Evolutionary conservation across 768 basidiomycete genomes (phyloP).

Genomic region (Agrocybe chaxingu): DNA sequence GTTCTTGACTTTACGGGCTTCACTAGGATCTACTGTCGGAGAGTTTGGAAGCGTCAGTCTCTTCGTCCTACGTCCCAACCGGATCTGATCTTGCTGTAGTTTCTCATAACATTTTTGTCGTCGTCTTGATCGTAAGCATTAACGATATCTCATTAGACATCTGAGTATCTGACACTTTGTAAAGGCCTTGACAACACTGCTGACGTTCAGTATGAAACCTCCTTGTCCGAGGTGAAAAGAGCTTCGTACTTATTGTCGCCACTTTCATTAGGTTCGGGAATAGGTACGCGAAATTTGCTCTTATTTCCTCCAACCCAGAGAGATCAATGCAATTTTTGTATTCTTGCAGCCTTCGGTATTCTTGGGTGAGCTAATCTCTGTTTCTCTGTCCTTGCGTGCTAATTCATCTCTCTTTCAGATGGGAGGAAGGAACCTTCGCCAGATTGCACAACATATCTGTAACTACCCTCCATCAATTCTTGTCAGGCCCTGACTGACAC

Average conservation of each 20-base stretch:
- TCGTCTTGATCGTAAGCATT: too few species aligned
- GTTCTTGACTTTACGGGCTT: background rate
- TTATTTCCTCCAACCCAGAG: too few species aligned
- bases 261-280: background rate
- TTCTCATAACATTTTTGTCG: too few species aligned
- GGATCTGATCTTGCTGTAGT: too few species aligned
- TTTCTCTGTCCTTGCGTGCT: background rate
- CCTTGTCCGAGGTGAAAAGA: background rate
- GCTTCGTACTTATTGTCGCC: background rate
- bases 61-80: background rate
- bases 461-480: background rate
- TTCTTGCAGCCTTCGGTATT: too few species aligned
- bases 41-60: slow-evolving; percentile 24
- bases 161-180: background rate
- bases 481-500: too few species aligned
- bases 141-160: too few species aligned
- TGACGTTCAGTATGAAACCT: background rate
- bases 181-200: background rate
- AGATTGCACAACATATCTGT: slow-evolving; percentile 26
- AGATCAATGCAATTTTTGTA: too few species aligned
- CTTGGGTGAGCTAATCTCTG: too few species aligned
- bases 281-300: background rate
- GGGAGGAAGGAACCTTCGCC: slow-evolving; percentile 20
- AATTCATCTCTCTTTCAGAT: slow-evolving; percentile 11
- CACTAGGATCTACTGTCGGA: slow-evolving; percentile 14